Conservation (phyloP, 2,329 filamentous ascomycete species). For the Hypoxylon sp. region DNA sequence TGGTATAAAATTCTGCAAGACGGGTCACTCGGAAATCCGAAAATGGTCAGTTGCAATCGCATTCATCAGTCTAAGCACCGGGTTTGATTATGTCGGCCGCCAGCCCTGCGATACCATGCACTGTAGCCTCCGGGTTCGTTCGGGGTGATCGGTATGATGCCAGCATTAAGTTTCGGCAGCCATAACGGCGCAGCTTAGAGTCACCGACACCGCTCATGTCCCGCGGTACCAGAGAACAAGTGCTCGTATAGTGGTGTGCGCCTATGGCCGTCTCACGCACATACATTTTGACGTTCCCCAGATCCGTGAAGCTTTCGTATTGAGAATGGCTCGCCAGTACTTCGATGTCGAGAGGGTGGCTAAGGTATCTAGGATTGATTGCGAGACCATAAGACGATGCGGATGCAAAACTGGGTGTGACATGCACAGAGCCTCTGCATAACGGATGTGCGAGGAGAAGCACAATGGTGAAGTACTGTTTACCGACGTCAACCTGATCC, state of each 20-base stretch:
- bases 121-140: neutral
- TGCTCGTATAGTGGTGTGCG: slow-evolving; percentile 9
- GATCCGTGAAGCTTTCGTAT: slow-evolving; percentile 2
- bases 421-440: slow-evolving; percentile 39
- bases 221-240: slow-evolving; percentile 15
- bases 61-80: neutral
- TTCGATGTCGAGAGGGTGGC: slow-evolving; percentile 33
- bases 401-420: slow-evolving; percentile 11
- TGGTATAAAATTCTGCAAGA: neutral
- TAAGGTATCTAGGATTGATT: slow-evolving; percentile 32
- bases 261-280: neutral
- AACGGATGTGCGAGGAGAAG: slow-evolving; percentile 30
- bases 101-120: neutral
- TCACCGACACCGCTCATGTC: slow-evolving; percentile 21
- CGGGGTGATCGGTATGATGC: slow-evolving; percentile 3
- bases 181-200: slow-evolving; percentile 14
- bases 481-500: slow-evolving; percentile 9
- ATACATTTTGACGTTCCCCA: neutral
- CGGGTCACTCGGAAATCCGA: neutral
- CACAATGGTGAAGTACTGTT: slow-evolving; percentile 16
- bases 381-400: neutral
- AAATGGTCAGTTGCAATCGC: neutral
- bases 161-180: slow-evolving; percentile 10
- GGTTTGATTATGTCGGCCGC: slow-evolving; percentile 51
- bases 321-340: slow-evolving; percentile 30